Evolutionary conservation across 495 filamentous ascomycete genomes (phyloP).

Genomic region (Neurospora sublineolata): DNA sequence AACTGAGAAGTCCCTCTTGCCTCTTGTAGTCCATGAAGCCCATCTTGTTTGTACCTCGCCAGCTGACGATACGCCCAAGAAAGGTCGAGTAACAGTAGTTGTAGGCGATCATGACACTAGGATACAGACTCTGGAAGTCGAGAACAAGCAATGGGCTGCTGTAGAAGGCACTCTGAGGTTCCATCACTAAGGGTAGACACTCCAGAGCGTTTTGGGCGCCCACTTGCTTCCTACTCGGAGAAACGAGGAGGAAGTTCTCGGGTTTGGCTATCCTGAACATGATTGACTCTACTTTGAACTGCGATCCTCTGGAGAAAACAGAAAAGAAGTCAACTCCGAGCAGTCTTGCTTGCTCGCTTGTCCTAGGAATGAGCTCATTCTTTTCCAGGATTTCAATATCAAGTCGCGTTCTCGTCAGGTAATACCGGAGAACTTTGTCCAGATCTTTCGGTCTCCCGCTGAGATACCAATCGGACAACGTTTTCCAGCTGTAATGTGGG

Average conservation of each 20-base stretch:
- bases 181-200: slow-evolving; percentile 93
- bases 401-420: slow-evolving; percentile 61
- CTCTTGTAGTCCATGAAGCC: slow-evolving; percentile 79
- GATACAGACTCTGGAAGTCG: slow-evolving; percentile 94
- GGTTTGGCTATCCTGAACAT: slow-evolving; percentile 99
- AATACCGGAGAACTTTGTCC: slow-evolving; percentile 68
- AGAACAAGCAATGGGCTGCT: slow-evolving; percentile 79
- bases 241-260: slow-evolving; percentile 84
- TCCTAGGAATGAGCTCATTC: slow-evolving; percentile 79
- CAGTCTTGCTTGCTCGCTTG: slow-evolving; percentile 87
- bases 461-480: slow-evolving; percentile 71
- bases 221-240: slow-evolving; percentile 82
- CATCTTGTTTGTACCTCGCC: slow-evolving; percentile 90
- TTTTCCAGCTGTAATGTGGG: slow-evolving; percentile 70
- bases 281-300: slow-evolving; percentile 95
- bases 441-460: slow-evolving; percentile 57
- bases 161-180: slow-evolving; percentile 92
- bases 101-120: slow-evolving; percentile 97
- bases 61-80: slow-evolving; percentile 69
- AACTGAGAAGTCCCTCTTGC: slow-evolving; percentile 58
- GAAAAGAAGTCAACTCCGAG: slow-evolving; percentile 94
- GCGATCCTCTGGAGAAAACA: slow-evolving; percentile 84
- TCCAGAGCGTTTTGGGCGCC: slow-evolving; percentile 90
- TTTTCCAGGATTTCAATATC: slow-evolving; percentile 84
- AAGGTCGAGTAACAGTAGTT: slow-evolving; percentile 99